phyloP scores from a whole-genome alignment of 306 rosid genomes.

The Lathyrus aphaca region DNA sequence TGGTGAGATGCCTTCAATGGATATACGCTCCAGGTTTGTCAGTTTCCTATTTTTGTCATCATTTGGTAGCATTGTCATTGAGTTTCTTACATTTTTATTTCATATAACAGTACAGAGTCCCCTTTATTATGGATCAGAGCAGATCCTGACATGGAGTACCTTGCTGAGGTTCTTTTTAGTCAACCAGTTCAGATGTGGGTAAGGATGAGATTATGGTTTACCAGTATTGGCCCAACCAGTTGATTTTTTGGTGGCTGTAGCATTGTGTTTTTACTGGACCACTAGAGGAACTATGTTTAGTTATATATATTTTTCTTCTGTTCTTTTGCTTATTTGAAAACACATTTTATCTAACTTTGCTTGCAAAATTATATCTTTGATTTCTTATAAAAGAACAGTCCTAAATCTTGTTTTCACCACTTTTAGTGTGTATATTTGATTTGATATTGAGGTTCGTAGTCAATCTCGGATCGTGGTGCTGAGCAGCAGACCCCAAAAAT shows the following conservation, averaged over 20 bases:
- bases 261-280: slow-evolving; percentile 15
- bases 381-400: slow-evolving; percentile 1
- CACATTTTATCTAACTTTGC: background rate
- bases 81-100: slow-evolving; percentile 27
- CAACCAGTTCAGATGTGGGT: slow-evolving; percentile 99
- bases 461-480: too few species aligned
- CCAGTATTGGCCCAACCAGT: slow-evolving; percentile 13
- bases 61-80: slow-evolving; percentile 22
- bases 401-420: background rate
- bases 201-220: slow-evolving; percentile 50
- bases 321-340: slow-evolving; percentile 13
- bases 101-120: slow-evolving; percentile 71
- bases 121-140: slow-evolving; percentile 96
- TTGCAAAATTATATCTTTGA: slow-evolving; percentile 2
- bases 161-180: slow-evolving; percentile 84
- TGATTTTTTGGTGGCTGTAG: slow-evolving; percentile 23
- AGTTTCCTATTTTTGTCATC: slow-evolving; percentile 7
- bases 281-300: slow-evolving; percentile 10
- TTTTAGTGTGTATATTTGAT: slow-evolving; percentile 9
- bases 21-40: slow-evolving; percentile 76
- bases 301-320: background rate
- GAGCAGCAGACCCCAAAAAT: too few species aligned
- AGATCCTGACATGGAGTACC: slow-evolving; percentile 99
- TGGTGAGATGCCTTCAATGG: slow-evolving; percentile 76
- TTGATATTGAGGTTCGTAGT: slow-evolving; percentile 13